phyloP scores from a whole-genome alignment of 164 flowering plant genomes.

The Annona squamosa region DNA sequence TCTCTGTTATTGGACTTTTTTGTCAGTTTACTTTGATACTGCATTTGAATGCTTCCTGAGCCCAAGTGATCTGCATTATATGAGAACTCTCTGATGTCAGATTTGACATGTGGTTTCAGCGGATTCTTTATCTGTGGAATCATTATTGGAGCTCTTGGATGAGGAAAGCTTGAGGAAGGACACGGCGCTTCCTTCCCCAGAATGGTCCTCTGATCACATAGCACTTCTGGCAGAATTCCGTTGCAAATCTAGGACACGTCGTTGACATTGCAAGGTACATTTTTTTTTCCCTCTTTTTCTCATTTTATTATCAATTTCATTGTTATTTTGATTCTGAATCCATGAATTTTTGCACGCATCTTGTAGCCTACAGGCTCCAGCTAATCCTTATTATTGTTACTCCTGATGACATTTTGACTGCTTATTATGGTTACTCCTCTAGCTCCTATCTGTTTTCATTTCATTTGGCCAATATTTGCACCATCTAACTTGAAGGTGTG shows the following conservation, averaged over 20 bases:
- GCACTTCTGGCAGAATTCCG: constrained; percentile 97
- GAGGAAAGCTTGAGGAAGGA: constrained; percentile 92
- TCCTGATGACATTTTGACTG: too few species aligned
- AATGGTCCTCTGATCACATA: constrained; percentile 99
- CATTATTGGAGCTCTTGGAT: constrained; percentile 94
- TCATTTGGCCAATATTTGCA: too few species aligned
- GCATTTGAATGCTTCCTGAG: background rate
- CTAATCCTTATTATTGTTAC: too few species aligned
- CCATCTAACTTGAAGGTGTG: too few species aligned
- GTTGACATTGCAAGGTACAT: constrained; percentile 45
- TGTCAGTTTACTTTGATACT: background rate
- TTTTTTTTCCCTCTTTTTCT: background rate
- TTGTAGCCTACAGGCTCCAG: too few species aligned
- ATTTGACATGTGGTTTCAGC: constrained; percentile 47
- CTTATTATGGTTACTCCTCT: too few species aligned
- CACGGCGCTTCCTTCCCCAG: constrained; percentile 99
- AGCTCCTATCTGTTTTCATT: too few species aligned
- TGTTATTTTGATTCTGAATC: too few species aligned
- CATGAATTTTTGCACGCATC: too few species aligned
- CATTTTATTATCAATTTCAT: background rate
- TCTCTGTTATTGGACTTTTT: background rate
- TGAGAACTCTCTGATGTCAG: background rate
- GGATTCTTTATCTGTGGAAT: constrained; percentile 81
- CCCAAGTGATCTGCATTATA: background rate
- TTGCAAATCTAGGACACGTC: constrained; percentile 74